Evolutionary conservation across 73 alveolate genomes (phyloP).

Genomic region (Tetrahymena malaccensis): DNA sequence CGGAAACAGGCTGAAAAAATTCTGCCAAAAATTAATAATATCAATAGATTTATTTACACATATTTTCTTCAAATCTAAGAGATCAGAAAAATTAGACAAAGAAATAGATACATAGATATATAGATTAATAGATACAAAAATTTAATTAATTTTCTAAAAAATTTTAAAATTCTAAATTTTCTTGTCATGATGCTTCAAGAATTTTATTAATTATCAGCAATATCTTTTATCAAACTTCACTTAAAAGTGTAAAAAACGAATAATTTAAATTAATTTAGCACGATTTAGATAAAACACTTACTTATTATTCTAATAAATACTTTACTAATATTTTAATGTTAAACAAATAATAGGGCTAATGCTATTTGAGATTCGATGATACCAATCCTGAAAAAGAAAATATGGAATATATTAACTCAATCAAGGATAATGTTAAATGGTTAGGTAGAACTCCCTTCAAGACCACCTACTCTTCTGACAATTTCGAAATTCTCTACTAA

Average conservation of each 20-base stretch:
- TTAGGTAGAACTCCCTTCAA: constrained; percentile 92
- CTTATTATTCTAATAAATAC: too few relatives aligned
- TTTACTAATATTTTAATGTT: too few relatives aligned
- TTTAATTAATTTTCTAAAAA: too few relatives aligned
- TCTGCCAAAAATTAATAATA: not conserved
- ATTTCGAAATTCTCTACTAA: constrained; percentile 83
- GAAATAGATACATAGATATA: not conserved
- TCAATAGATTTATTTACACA: not conserved
- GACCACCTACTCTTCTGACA: constrained; percentile 90
- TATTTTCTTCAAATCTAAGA: not conserved
- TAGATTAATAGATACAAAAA: too few relatives aligned
- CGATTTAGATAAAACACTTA: too few relatives aligned
- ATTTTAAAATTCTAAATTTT: too few relatives aligned
- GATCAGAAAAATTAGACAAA: not conserved
- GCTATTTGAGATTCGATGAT: constrained; percentile 95
- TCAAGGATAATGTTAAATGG: constrained; percentile 80
- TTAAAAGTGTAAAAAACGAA: too few relatives aligned
- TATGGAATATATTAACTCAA: constrained; percentile 89
- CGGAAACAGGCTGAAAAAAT: not conserved
- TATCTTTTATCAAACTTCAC: too few relatives aligned
- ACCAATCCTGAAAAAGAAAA: constrained; percentile 98
- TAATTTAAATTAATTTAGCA: too few relatives aligned
- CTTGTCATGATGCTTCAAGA: too few relatives aligned
- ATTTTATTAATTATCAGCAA: too few relatives aligned
- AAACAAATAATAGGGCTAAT: constrained; percentile 64